phyloP scores from a whole-genome alignment of 1,139 yeast genomes.

The Debaryomyces robertsiae region DNA sequence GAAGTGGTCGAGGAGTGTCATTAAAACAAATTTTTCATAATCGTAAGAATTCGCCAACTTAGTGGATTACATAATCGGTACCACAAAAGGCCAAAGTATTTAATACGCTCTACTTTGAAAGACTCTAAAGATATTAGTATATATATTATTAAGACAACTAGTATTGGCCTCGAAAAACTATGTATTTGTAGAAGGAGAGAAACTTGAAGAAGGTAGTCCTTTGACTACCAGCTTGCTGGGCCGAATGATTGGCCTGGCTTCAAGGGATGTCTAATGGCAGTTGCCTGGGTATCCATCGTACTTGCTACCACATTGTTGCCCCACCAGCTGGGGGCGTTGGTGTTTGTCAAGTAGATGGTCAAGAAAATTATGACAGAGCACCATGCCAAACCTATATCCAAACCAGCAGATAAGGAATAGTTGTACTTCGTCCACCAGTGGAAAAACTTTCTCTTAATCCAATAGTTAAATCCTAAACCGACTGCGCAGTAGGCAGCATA shows the following conservation, averaged over 20 bases:
- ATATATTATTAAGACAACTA: too few relatives aligned
- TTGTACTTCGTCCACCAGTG: conserved; percentile 65
- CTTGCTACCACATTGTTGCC: conserved; percentile 38
- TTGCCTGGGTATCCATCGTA: conserved; percentile 22
- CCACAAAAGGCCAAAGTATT: too few relatives aligned
- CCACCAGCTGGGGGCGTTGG: conserved; percentile 53
- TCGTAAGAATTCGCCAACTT: too few relatives aligned
- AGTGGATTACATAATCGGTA: too few relatives aligned
- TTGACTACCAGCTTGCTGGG: conserved; percentile 38
- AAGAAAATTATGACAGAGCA: conserved; percentile 56
- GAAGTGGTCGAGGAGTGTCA: too few relatives aligned
- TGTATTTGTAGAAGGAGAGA: too few relatives aligned
- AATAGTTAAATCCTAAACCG: conserved; percentile 48
- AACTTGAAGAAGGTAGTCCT: neutral
- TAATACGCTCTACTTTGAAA: too few relatives aligned
- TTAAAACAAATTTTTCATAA: too few relatives aligned
- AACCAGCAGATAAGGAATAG: conserved; percentile 52
- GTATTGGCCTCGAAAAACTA: too few relatives aligned
- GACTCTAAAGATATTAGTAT: too few relatives aligned
- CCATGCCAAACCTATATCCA: conserved; percentile 57
- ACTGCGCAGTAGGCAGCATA: conserved; percentile 50
- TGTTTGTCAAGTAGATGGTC: conserved; percentile 49
- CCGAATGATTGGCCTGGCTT: conserved; percentile 40
- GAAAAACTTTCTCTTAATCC: conserved; percentile 44
- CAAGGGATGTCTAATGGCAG: conserved; percentile 29